Evolutionary conservation across 2,329 filamentous ascomycete genomes (phyloP), one percentile per base, ranked within the genome.

Genomic region (Fusarium pseudograminearum): DNA sequence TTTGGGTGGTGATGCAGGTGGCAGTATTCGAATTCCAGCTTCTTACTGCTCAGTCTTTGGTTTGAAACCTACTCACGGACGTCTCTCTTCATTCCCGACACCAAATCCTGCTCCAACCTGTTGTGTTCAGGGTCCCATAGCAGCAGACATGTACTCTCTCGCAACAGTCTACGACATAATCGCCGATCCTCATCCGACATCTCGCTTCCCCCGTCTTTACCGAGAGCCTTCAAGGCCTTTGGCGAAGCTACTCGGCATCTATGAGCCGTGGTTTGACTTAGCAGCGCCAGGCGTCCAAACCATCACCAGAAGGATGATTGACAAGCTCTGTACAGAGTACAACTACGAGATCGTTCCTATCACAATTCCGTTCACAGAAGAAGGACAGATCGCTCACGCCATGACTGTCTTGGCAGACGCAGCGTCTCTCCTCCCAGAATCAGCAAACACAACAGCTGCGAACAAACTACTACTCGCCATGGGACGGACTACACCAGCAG

Each of bases 41-140:
- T 86, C 86, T 20, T 92, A 89, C 77, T 94, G 92, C 76, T 91
- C 90, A 20, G 81, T 93, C 12, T 93, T 89, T 75, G 92, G 92
- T 0, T 83, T 95, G 45, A 94, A 94, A 75, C 84, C 91, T 1
- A 89, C 87, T 0, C 90, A 93, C 73, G 85, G 86, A 30, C 88
- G 91, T 20, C 81, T 94, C 4, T 92, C 91, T 70, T 82, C 80
- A 50, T 82, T 83, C 3, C 91, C 91, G 0, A 85, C 87, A 3
- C 79, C 83, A 16, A 87, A 87, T 62, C 83, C 88, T 53, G 86
- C 86, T 28, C 83, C 84, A 40, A 91, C 86, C 0, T 89, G 88
- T 24, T 87, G 86, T n/a, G 90, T 92, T 2, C 82, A 87, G 15
- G 91, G 91, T 0, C 91, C 91, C 3, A 85, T 93, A 65, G 90